phyloP scores from a whole-genome alignment of 257 asterid species.

The Mentha longifolia region DNA sequence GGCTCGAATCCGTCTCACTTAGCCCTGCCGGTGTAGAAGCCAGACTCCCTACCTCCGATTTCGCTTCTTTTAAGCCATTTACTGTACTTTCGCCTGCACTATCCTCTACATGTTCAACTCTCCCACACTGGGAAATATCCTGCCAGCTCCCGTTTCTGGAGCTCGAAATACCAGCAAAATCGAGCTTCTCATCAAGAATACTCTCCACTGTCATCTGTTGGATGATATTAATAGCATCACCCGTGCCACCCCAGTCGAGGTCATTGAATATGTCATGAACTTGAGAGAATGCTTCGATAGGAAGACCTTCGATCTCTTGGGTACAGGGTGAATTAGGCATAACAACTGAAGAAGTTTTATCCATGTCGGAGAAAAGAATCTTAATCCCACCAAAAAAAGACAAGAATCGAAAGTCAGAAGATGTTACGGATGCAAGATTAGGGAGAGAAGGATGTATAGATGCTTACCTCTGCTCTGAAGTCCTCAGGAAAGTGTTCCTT shows the following conservation, averaged over 20 bases:
- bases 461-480: slow-evolving; percentile 70
- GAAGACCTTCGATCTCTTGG: slow-evolving; percentile 50
- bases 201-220: slow-evolving; percentile 39
- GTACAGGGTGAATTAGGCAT: slow-evolving; percentile 37
- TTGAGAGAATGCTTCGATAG: slow-evolving; percentile 51
- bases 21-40: not conserved
- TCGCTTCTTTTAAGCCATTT: slow-evolving; percentile 6
- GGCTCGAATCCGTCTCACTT: slow-evolving; percentile 7
- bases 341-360: slow-evolving; percentile 43
- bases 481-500: slow-evolving; percentile 55
- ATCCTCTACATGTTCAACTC: slow-evolving; percentile 14
- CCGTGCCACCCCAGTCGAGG: slow-evolving; percentile 47
- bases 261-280: slow-evolving; percentile 46
- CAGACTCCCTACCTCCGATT: not conserved
- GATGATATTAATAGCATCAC: slow-evolving; percentile 38
- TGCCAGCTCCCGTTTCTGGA: slow-evolving; percentile 34
- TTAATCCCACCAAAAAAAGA: slow-evolving; percentile 37
- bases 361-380: slow-evolving; percentile 72
- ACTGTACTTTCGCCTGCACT: slow-evolving; percentile 9
- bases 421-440: not conserved
- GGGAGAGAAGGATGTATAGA: slow-evolving; percentile 14
- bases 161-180: slow-evolving; percentile 28
- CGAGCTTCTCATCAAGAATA: slow-evolving; percentile 42
- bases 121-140: slow-evolving; percentile 23
- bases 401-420: slow-evolving; percentile 22